Percentiles rank a stretch among this genome's conserved stretches.
phyloP scores from a whole-genome alignment of 2,329 filamentous ascomycete species.

The Macrophomina pseudophaseolina region DNA sequence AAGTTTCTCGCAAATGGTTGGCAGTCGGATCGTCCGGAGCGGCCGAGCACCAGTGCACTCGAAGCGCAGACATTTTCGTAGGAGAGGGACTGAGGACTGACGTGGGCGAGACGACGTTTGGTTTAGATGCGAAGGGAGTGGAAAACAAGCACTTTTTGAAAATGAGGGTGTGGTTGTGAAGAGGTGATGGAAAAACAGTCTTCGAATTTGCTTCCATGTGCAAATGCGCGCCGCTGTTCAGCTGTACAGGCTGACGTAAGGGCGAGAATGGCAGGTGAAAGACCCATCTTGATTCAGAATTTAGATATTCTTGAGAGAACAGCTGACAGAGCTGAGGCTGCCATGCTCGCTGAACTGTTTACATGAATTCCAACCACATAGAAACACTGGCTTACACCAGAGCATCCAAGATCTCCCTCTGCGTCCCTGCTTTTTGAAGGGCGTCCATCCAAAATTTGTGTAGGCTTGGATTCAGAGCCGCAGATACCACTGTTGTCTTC shows the following conservation, averaged over 20 bases:
- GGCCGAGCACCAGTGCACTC: neutral
- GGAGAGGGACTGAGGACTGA: too few relatives aligned
- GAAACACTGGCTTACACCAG: neutral
- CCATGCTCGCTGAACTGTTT: too few relatives aligned
- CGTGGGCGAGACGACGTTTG: neutral
- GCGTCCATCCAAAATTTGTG: neutral
- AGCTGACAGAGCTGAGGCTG: too few relatives aligned
- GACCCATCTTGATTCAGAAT: too few relatives aligned
- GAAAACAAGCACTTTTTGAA: too few relatives aligned
- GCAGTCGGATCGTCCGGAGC: neutral
- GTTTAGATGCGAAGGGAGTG: too few relatives aligned
- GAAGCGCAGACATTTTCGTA: neutral
- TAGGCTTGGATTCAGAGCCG: neutral
- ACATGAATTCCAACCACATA: too few relatives aligned
- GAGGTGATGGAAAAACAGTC: too few relatives aligned
- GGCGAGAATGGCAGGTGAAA: neutral
- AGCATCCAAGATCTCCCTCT: neutral
- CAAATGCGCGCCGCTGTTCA: too few relatives aligned
- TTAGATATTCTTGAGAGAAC: too few relatives aligned
- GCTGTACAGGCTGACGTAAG: neutral
- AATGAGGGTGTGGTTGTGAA: too few relatives aligned
- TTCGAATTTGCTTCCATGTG: too few relatives aligned
- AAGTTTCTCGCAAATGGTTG: neutral
- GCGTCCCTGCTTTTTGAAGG: neutral
- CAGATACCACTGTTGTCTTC: neutral